phyloP scores from a whole-genome alignment of 805 yeast species.

The Saccharomycopsis sp. region DNA sequence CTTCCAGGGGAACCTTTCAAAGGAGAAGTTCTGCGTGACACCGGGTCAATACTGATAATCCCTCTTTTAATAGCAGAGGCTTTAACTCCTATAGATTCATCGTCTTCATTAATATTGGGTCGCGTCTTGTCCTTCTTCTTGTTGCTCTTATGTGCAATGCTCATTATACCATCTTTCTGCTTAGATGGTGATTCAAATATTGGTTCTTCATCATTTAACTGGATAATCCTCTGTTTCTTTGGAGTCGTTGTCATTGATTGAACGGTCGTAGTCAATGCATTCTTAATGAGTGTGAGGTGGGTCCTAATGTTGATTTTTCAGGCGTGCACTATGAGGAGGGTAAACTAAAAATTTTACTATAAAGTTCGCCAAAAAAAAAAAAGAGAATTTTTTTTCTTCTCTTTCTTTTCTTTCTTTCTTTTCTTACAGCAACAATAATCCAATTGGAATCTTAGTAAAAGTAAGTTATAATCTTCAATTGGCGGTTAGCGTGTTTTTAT shows the following conservation, averaged over 20 bases:
- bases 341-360: too few species aligned
- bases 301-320: too few species aligned
- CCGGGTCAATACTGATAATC: conserved; percentile 21
- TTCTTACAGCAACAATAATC: neutral
- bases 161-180: conserved; percentile 25
- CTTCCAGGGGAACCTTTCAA: conserved; percentile 35
- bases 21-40: conserved; percentile 22
- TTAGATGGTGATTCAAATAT: conserved; percentile 28
- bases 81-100: conserved; percentile 24
- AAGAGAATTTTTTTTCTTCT: neutral
- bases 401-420: neutral
- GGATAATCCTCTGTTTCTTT: too few species aligned
- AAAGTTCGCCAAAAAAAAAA: neutral
- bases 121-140: neutral
- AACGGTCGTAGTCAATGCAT: too few species aligned
- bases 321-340: too few species aligned
- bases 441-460: neutral
- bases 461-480: neutral
- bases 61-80: conserved; percentile 31
- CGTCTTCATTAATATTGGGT: conserved; percentile 8
- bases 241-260: too few species aligned
- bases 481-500: conserved; percentile 4
- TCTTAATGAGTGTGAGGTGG: too few species aligned
- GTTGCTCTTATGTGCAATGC: conserved; percentile 21
- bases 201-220: neutral